Percentiles rank a stretch among this genome's conserved stretches.
Conservation (phyloP, 306 rosid genomes). For the Lagenaria siceraria region DNA sequence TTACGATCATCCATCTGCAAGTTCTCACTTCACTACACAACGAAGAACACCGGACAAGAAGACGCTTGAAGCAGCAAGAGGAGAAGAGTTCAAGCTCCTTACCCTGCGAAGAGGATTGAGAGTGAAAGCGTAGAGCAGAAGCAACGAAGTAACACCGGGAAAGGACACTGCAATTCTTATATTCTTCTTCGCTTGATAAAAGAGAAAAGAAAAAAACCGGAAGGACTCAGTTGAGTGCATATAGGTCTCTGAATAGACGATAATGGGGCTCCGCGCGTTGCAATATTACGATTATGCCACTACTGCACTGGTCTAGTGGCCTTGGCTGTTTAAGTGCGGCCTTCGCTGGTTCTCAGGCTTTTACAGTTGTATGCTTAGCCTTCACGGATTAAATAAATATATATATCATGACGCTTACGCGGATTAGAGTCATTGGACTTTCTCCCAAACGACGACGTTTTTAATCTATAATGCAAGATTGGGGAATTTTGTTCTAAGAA, state of each 20-base stretch:
- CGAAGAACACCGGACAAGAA: background rate
- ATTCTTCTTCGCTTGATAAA: background rate
- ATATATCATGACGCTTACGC: background rate
- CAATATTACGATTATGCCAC: slow-evolving; percentile 16
- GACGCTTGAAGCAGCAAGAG: background rate
- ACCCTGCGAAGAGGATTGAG: background rate
- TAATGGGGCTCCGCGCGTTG: background rate
- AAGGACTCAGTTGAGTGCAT: background rate
- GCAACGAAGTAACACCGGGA: background rate
- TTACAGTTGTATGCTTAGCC: background rate
- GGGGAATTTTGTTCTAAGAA: no score
- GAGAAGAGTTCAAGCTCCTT: background rate
- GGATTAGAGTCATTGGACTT: background rate
- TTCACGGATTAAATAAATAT: background rate
- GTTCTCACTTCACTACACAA: background rate
- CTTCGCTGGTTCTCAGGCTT: background rate
- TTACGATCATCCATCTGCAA: slow-evolving; percentile 76
- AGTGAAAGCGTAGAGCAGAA: background rate
- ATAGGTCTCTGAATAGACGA: background rate
- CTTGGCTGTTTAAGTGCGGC: background rate
- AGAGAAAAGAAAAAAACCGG: background rate
- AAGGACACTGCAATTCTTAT: background rate
- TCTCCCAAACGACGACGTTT: background rate
- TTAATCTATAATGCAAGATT: no score
- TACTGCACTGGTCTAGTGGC: background rate